A percentile compares a stretch with the other conserved stretches of the same genome.
These are phyloP conservation scores for Trichoderma reesei DNA, from an alignment of 495 filamentous ascomycete genomes.

Conservation along the genomic window DNA sequence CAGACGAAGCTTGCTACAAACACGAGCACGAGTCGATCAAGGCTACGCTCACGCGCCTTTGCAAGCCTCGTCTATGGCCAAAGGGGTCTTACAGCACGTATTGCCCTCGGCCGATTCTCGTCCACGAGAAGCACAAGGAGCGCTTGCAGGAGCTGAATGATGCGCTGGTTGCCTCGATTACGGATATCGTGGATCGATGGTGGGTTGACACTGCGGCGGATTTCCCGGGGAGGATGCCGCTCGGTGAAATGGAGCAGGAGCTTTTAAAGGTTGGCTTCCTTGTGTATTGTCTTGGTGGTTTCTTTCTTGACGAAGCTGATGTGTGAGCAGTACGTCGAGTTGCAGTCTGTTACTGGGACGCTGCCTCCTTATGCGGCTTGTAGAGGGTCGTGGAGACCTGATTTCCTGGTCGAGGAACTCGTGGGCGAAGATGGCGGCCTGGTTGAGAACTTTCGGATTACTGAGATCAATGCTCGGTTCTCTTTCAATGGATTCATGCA, in stretches of 20 bases:
- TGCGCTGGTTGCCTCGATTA: slow-evolving; percentile 25
- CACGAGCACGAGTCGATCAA: background rate
- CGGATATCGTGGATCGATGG: slow-evolving; percentile 34
- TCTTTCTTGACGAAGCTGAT: background rate
- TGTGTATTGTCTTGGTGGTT: background rate
- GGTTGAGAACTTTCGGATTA: slow-evolving; percentile 24
- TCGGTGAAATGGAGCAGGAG: slow-evolving; percentile 27
- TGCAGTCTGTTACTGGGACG: background rate
- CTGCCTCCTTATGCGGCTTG: slow-evolving; percentile 5
- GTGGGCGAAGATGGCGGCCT: slow-evolving; percentile 4
- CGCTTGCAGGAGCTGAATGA: slow-evolving; percentile 19
- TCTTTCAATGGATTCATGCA: slow-evolving; percentile 29
- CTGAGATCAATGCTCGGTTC: slow-evolving; percentile 40
- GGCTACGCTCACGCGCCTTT: background rate
- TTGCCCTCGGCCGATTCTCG: background rate
- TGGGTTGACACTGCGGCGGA: slow-evolving; percentile 25
- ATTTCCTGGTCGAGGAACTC: slow-evolving; percentile 30
- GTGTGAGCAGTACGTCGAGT: background rate
- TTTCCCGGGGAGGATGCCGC: slow-evolving; percentile 31
- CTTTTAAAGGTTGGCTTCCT: slow-evolving; percentile 16
- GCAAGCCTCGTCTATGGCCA: background rate
- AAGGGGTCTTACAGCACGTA: background rate
- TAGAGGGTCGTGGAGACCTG: slow-evolving; percentile 34
- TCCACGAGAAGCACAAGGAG: background rate
- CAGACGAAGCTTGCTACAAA: background rate